Conservation (phyloP, 2,329 filamentous ascomycete genomes). For the Ceratocystis eucalypticola region DNA sequence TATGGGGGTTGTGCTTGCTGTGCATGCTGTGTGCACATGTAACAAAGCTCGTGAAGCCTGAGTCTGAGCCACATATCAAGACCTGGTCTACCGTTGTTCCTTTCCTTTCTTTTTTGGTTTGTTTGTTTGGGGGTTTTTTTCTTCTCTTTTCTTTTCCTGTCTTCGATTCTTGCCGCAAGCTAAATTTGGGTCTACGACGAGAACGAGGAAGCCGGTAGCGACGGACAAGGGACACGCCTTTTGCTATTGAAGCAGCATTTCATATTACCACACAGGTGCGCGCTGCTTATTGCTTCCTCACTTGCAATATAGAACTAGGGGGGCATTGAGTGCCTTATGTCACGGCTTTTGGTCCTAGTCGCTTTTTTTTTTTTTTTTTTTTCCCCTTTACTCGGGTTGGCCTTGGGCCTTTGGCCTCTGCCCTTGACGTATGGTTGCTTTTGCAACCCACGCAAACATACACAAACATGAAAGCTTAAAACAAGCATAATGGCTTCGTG, state of each 20-base stretch:
- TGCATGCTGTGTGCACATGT: not conserved
- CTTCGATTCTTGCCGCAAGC: not conserved
- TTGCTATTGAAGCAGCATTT: not conserved
- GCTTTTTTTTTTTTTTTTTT: too few relatives aligned
- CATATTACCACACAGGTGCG: not conserved
- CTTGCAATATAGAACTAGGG: too few relatives aligned
- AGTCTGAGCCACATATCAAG: not conserved
- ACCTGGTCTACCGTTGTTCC: not conserved
- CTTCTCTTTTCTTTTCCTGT: too few relatives aligned
- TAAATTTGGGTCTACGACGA: not conserved
- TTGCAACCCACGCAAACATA: not conserved
- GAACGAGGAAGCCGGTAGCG: too few relatives aligned
- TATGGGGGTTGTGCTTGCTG: not conserved
- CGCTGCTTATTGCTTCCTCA: too few relatives aligned
- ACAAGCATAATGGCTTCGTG: not conserved
- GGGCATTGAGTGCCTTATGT: too few relatives aligned
- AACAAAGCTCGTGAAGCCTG: not conserved
- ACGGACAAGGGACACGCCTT: not conserved
- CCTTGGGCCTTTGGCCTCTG: not conserved
- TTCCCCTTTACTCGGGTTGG: too few relatives aligned
- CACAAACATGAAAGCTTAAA: not conserved
- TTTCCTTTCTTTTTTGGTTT: not conserved
- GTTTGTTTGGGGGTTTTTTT: too few relatives aligned
- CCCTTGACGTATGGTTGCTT: not conserved
- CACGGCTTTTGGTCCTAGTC: too few relatives aligned